Evolutionary conservation across 306 rosid genomes (phyloP).

Genomic region (Castanopsis chinensis): DNA sequence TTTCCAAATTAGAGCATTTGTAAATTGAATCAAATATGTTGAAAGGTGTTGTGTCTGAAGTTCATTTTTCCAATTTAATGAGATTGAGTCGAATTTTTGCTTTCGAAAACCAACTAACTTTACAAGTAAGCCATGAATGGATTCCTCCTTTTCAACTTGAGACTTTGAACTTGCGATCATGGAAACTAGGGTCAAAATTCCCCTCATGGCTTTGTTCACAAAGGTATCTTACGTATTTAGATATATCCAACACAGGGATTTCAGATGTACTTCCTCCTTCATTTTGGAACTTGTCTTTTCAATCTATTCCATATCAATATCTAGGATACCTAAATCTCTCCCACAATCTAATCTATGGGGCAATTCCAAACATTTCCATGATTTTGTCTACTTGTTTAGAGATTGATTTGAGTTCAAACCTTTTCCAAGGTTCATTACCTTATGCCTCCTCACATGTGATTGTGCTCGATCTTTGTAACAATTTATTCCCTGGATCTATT

Average conservation of each 20-base stretch:
- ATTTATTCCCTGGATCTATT: not conserved
- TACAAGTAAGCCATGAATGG: too few relatives aligned
- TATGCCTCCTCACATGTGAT: not conserved
- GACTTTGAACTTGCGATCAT: rapidly evolving
- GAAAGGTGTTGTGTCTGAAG: constrained; percentile 1
- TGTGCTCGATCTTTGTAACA: too few relatives aligned
- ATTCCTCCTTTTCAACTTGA: not conserved
- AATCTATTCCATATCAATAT: too few relatives aligned
- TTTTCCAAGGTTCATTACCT: constrained; percentile 1
- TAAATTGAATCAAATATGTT: not conserved
- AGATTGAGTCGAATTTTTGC: too few relatives aligned
- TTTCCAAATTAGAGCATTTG: not conserved
- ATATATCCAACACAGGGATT: constrained; percentile 8
- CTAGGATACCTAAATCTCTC: too few relatives aligned
- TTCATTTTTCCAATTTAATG: too few relatives aligned
- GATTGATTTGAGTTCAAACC: not conserved
- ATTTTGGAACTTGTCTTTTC: not conserved
- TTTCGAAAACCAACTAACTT: too few relatives aligned
- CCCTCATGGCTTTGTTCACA: constrained; percentile 22
- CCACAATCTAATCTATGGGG: too few relatives aligned
- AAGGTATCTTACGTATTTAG: not conserved
- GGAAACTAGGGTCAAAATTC: constrained; percentile 13
- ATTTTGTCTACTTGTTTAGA: too few relatives aligned
- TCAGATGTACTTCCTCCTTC: constrained; percentile 6
- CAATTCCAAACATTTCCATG: too few relatives aligned